A percentile compares a stretch with the other conserved stretches of the same genome.
Conservation (phyloP, 2,329 filamentous ascomycete species). For the Ilyonectria sp. region DNA sequence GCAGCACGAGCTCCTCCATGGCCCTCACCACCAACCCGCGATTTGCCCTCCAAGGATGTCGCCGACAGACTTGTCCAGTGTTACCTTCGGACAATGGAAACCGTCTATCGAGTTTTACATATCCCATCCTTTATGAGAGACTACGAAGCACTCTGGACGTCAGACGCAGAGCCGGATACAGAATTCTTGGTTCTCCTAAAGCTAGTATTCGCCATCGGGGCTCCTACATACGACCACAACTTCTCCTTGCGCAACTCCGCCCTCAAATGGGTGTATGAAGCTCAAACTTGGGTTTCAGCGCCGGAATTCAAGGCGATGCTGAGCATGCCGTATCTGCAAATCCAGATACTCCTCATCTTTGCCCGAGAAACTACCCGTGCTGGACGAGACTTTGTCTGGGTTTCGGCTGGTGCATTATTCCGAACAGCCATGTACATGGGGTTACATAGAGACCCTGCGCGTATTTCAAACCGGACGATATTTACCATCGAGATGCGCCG, state of each 20-base stretch:
- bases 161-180: conserved; percentile 49
- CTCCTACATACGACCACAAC: conserved; percentile 63
- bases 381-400: conserved; percentile 64
- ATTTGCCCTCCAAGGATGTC: conserved; percentile 63
- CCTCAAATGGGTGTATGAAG: conserved; percentile 71
- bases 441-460: conserved; percentile 63
- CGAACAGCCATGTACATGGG: conserved; percentile 66
- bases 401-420: conserved; percentile 60
- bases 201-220: conserved; percentile 71
- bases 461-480: conserved; percentile 54
- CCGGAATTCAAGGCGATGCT: conserved; percentile 69
- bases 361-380: conserved; percentile 57
- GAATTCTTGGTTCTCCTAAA: conserved; percentile 71
- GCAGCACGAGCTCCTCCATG: conserved; percentile 62
- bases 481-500: conserved; percentile 63
- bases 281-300: conserved; percentile 67
- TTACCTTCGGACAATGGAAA: conserved; percentile 65
- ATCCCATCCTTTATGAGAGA: conserved; percentile 63
- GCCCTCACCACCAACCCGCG: conserved; percentile 58
- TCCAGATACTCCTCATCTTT: conserved; percentile 59
- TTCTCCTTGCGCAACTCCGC: conserved; percentile 67
- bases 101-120: conserved; percentile 65
- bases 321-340: conserved; percentile 66
- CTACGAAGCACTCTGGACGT: conserved; percentile 67
- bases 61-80: conserved; percentile 64